Percentiles rank a stretch among this genome's conserved stretches.
phyloP scores from a whole-genome alignment of 495 filamentous ascomycete species.

The Talaromyces trachyspermus region DNA sequence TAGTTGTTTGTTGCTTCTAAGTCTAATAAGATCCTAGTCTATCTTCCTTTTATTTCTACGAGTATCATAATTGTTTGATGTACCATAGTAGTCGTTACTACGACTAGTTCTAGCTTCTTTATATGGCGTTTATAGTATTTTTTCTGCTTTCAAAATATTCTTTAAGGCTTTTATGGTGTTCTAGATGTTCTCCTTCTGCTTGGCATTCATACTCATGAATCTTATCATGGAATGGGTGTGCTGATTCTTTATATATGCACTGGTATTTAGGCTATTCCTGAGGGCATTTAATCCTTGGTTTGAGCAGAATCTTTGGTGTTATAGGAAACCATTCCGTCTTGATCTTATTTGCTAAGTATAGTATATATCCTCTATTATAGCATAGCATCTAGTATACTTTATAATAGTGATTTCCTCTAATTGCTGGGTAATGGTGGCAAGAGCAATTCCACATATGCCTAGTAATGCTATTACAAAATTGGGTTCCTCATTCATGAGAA shows the following conservation, averaged over 20 bases:
- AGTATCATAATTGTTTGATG: background rate
- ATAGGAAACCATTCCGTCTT: background rate
- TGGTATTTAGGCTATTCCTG: background rate
- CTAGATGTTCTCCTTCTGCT: background rate
- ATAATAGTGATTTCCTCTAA: background rate
- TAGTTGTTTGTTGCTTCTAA: background rate
- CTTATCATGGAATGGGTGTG: background rate
- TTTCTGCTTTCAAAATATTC: background rate
- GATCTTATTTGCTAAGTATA: background rate
- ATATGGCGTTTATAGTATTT: constrained; percentile 7
- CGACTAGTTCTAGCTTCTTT: constrained; percentile 7
- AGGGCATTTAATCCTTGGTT: background rate
- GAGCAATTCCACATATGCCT: no score
- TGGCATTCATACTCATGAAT: no score
- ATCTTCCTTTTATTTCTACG: background rate
- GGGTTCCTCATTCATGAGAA: no score
- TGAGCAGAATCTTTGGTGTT: background rate
- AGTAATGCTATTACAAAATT: no score
- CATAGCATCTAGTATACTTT: background rate
- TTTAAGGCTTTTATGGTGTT: background rate
- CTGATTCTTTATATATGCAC: constrained; percentile 1
- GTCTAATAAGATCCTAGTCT: background rate
- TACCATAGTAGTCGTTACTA: background rate
- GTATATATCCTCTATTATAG: background rate
- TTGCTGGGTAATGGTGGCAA: background rate